Evolutionary conservation across 495 filamentous ascomycete genomes (phyloP), one percentile per base, ranked within the genome.

Genomic region (Lepraria neglecta): DNA sequence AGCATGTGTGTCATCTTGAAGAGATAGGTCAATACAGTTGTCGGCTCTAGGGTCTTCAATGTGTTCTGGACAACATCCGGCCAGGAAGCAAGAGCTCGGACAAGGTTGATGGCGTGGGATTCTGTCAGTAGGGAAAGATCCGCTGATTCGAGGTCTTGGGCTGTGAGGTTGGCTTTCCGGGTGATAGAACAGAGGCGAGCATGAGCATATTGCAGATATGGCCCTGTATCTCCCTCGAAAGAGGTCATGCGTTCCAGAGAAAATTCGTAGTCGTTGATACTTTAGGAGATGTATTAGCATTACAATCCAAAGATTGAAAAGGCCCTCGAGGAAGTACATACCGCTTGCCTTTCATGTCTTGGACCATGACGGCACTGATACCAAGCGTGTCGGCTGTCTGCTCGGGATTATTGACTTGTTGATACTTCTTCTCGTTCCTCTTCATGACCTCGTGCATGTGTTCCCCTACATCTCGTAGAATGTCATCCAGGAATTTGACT

Each of bases 1-100:
- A 95, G 73, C 55, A 84, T 78, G 70, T 94, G 90, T 1, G 89
- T 95, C 86, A 96, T 87, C 74, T 84, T 86, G 78, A 92, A 92
- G 48, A 96, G 82, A 74, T 94, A 96, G 12, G 84, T 85, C 38
- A 95, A 76, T 54, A 95, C 78, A 7, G 83, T 86, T 48, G 83
- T 74, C 19, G 86, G 84, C 71, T 89, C 85, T 50, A 82, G 76
- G 15, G 82, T 85, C 74, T 82, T 85, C 64, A 76, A 71, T 6
- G 86, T 84, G 59, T 83, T 80, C 46, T 82, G 63, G 35, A 85
- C 75, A 15, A 85, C 78, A 58, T 88, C 86, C 10, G 85, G 84
- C 78, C 81, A 89, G 52, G 80, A 76, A 3, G 82, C 75, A 24
- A 89, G 69, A 59, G 80, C 64, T 50, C 84, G 81, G 56, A 83